Evolutionary conservation across 2,329 filamentous ascomycete genomes (phyloP).

Genomic region (Colletotrichum cereale): DNA sequence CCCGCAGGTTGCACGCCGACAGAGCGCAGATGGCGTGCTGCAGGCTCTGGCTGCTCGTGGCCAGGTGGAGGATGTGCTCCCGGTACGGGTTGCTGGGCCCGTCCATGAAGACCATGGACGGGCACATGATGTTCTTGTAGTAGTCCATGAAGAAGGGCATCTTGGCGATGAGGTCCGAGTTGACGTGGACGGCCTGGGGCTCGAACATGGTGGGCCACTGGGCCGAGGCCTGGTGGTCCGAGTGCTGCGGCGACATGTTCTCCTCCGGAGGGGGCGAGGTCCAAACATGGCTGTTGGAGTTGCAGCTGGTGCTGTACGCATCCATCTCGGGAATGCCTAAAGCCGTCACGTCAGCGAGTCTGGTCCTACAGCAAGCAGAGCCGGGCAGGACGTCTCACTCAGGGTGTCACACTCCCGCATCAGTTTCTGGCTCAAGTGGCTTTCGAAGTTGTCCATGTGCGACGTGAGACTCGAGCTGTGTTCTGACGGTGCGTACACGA

Average conservation of each 20-base stretch:
- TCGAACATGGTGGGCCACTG: conserved; percentile 63
- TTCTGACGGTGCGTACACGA: conserved; percentile 72
- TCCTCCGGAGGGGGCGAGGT: conserved; percentile 60
- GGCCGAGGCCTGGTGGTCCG: conserved; percentile 58
- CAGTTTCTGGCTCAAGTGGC: conserved; percentile 65
- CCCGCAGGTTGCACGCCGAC: conserved; percentile 89
- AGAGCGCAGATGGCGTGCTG: conserved; percentile 93
- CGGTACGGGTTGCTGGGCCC: conserved; percentile 87
- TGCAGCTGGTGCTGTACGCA: conserved; percentile 63
- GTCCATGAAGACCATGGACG: conserved; percentile 92
- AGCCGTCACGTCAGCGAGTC: conserved; percentile 45
- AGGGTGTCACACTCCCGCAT: conserved; percentile 68
- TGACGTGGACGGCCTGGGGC: conserved; percentile 62
- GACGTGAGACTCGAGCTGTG: conserved; percentile 71
- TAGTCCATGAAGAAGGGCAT: conserved; percentile 93
- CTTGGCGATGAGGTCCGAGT: conserved; percentile 76
- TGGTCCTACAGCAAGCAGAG: conserved; percentile 38
- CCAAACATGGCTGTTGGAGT: conserved; percentile 63
- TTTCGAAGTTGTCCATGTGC: conserved; percentile 70
- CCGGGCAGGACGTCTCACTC: conserved; percentile 57
- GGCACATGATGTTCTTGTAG: conserved; percentile 92
- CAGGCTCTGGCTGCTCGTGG: conserved; percentile 82
- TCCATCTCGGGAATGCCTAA: conserved; percentile 67
- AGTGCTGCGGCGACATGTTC: conserved; percentile 56
- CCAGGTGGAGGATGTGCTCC: conserved; percentile 83